Evolutionary conservation across 495 filamentous ascomycete genomes (phyloP).

Genomic region (Letharia columbiana): DNA sequence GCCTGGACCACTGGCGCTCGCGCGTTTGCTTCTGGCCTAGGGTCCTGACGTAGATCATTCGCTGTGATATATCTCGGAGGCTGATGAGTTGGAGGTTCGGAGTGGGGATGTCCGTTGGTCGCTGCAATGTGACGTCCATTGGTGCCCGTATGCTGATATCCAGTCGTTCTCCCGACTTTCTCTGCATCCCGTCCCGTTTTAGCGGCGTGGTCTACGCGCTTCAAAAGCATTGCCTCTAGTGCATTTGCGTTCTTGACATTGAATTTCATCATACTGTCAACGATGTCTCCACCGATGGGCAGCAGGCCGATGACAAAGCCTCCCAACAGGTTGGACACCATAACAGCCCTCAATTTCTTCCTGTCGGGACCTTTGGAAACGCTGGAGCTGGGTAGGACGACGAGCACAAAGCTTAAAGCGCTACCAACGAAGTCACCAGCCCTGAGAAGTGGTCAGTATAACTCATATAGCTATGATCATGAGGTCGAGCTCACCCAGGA

Average conservation of each 20-base stretch:
- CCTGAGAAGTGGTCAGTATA: conserved; percentile 32
- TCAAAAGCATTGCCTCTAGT: conserved; percentile 61
- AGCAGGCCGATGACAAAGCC: conserved; percentile 78
- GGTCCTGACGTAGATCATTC: background rate
- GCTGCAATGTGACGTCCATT: background rate
- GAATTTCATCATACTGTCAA: conserved; percentile 57
- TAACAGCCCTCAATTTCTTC: conserved; percentile 43
- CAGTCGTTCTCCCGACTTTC: conserved; percentile 11
- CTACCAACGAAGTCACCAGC: conserved; percentile 68
- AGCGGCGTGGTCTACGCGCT: conserved; percentile 44
- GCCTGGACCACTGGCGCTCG: background rate
- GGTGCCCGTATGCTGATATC: background rate
- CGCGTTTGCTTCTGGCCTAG: background rate
- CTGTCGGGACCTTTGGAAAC: conserved; percentile 64
- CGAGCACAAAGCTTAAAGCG: conserved; percentile 54
- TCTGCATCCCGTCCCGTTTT: conserved; percentile 31
- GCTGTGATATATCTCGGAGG: background rate
- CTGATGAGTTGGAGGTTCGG: background rate
- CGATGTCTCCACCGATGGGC: conserved; percentile 77
- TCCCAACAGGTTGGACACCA: conserved; percentile 67
- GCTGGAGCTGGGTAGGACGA: conserved; percentile 55
- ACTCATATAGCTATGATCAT: background rate
- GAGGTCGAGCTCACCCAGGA: conserved; percentile 51
- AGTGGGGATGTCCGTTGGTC: background rate
- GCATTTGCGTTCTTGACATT: conserved; percentile 72